phyloP scores from a whole-genome alignment of 2,329 filamentous ascomycete species.

The Xylaria sp. region DNA sequence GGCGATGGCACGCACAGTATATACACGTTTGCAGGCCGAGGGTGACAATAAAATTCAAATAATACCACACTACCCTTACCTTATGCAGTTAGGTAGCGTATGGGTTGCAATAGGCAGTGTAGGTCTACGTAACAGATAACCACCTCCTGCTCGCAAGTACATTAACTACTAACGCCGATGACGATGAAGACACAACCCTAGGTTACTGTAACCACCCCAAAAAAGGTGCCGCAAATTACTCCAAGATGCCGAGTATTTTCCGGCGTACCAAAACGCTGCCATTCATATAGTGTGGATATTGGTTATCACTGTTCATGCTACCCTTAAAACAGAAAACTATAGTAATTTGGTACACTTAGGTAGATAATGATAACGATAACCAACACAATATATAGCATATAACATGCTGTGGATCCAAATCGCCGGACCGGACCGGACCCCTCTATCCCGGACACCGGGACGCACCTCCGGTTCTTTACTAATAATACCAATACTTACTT shows the following conservation, averaged over 20 bases:
- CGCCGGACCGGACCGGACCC: background rate
- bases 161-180: background rate
- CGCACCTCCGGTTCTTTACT: background rate
- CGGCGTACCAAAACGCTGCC: background rate
- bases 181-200: background rate
- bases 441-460: background rate
- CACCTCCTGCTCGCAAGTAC: background rate
- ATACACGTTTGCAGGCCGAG: background rate
- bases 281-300: background rate
- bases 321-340: background rate
- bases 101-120: background rate
- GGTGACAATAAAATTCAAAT: constrained; percentile 13
- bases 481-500: background rate
- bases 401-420: background rate
- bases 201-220: constrained; percentile 5
- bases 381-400: no score
- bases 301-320: background rate
- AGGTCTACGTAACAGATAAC: constrained; percentile 6
- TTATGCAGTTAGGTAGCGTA: no score
- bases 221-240: background rate
- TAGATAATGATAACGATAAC: no score
- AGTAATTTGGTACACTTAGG: background rate
- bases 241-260: constrained; percentile 14
- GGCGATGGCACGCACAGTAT: background rate
- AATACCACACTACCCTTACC: constrained; percentile 1